phyloP scores from a whole-genome alignment of 2,329 filamentous ascomycete species.

The Xylariaceae sp. region DNA sequence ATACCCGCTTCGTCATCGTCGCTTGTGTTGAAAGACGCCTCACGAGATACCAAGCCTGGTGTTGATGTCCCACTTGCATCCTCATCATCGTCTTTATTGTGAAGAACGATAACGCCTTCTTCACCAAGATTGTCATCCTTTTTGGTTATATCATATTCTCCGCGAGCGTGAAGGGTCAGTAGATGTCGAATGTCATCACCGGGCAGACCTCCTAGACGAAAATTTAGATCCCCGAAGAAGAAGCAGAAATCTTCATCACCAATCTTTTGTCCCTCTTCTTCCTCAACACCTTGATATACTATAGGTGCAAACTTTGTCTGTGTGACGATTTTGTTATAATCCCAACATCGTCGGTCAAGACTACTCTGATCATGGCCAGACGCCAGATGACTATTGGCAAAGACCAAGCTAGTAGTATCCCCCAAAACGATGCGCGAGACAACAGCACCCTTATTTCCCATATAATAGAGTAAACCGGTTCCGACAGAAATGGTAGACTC shows the following conservation, averaged over 20 bases:
- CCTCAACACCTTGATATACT: constrained; percentile 57
- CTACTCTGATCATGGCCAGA: constrained; percentile 76
- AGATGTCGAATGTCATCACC: constrained; percentile 86
- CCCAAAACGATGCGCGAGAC: constrained; percentile 78
- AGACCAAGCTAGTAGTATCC: constrained; percentile 83
- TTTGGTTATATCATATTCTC: constrained; percentile 64
- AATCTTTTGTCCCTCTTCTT: constrained; percentile 65
- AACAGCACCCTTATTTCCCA: constrained; percentile 94
- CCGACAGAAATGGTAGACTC: constrained; percentile 81
- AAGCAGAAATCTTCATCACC: constrained; percentile 92
- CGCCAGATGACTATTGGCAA: constrained; percentile 87
- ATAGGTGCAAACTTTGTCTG: constrained; percentile 78
- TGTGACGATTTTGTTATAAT: constrained; percentile 71
- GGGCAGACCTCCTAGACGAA: constrained; percentile 80
- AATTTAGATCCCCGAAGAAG: constrained; percentile 96
- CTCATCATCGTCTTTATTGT: constrained; percentile 48
- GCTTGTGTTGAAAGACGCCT: constrained; percentile 28
- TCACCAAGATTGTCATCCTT: constrained; percentile 39
- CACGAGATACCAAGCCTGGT: constrained; percentile 30
- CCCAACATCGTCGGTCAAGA: constrained; percentile 85
- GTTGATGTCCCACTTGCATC: constrained; percentile 33
- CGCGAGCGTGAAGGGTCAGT: constrained; percentile 75
- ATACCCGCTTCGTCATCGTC: constrained; percentile 32
- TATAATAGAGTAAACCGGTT: constrained; percentile 85
- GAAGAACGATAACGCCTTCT: constrained; percentile 49